Evolutionary conservation across 2,329 filamentous ascomycete species (phyloP).

Genomic region (Aspergillaceae sp.): DNA sequence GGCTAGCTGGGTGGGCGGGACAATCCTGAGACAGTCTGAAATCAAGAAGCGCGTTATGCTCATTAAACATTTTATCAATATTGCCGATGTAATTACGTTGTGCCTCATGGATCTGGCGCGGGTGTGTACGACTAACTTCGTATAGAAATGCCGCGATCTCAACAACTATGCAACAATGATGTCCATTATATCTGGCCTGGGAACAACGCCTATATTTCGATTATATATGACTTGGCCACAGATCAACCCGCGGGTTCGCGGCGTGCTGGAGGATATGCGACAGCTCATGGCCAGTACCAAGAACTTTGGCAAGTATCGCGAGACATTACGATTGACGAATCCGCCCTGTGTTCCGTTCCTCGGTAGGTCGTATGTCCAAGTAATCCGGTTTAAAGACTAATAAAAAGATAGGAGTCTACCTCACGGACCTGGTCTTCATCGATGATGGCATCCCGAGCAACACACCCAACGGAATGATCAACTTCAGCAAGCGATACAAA

Average conservation of each 20-base stretch:
- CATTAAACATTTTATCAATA: conserved; percentile 89
- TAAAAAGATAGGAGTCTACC: conserved; percentile 61
- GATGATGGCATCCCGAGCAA: conserved; percentile 90
- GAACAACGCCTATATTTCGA: conserved; percentile 83
- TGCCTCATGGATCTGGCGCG: no score
- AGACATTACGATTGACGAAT: conserved; percentile 75
- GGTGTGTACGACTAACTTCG: background rate
- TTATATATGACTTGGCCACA: conserved; percentile 86
- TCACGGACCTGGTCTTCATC: conserved; percentile 92
- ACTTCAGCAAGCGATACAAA: conserved; percentile 15
- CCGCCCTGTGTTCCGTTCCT: conserved; percentile 96
- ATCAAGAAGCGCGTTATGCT: conserved; percentile 87
- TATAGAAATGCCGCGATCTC: conserved; percentile 71
- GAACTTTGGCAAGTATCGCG: conserved; percentile 56
- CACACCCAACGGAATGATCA: conserved; percentile 82
- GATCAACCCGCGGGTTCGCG: conserved; percentile 70
- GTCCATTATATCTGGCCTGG: conserved; percentile 86
- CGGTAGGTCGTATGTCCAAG: conserved; percentile 45
- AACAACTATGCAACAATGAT: conserved; percentile 96
- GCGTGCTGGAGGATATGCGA: conserved; percentile 73
- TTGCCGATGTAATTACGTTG: conserved; percentile 61
- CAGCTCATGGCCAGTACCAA: conserved; percentile 86
- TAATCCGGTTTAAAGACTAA: conserved; percentile 4
- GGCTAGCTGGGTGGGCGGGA: conserved; percentile 95
- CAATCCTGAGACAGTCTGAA: conserved; percentile 85